Evolutionary conservation across 176 grass and related monocot species (phyloP), one percentile per base, ranked within the genome.

Genomic region (Rhynchospora breviuscula): DNA sequence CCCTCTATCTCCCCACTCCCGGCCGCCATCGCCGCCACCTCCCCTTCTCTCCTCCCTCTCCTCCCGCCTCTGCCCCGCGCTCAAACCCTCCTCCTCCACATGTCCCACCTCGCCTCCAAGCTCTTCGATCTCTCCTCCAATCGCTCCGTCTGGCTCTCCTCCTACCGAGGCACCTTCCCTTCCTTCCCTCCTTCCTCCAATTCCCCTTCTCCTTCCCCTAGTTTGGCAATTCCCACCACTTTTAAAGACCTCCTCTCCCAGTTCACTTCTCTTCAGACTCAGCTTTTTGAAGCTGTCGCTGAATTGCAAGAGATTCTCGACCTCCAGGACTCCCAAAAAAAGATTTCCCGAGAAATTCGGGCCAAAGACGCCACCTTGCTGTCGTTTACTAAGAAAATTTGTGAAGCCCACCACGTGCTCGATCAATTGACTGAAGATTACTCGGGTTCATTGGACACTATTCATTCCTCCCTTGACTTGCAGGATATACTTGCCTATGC

Each of bases 371-470:
- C 91, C 9, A 83, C 89, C 54, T 86, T 99, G 59, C 66, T 95
- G 15, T 81, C 89, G 63, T 93, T 99, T 81, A 85, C 96, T 17
- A 93, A 99, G 85, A 95, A 99, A 87, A 82, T 95, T 12, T 89
- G 85, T 19, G 96, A 99, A 67, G 91, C 96, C 4, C 93, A 99
- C 88, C 89, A 99, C 10, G 89, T 99, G 48, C 96, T 99, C 59
- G 96, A 99, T 87, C 96, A 89, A 68, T 87, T 99, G 17, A 87
- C 87, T 65, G 96, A 99, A 78, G 96, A 95, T 89, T 99, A 99
- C 85, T 81, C 93, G 5, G 93, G 91, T 82, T 99, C 94, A 76
- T 90, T 86, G 29, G 63, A 72, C 7, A 94, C 92, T 4, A 90
- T 97, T 17, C 90, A 92, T 82, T 97, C 96, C 33, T 87, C 84